Conservation (phyloP, 2,329 filamentous ascomycete species). For the Fusarium poae region DNA sequence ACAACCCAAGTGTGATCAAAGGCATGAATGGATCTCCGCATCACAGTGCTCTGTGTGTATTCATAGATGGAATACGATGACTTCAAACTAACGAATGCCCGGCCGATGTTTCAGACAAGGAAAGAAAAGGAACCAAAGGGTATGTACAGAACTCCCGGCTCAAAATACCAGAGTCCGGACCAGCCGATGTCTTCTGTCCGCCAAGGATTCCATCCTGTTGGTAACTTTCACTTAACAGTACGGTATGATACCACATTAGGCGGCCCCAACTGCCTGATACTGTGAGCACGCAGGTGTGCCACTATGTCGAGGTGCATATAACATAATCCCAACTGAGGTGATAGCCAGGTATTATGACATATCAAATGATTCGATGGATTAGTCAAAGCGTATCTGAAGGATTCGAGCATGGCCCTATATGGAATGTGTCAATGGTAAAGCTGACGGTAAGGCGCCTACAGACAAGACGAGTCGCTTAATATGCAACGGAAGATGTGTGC, state of each 20-base stretch:
- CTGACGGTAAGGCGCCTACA: constrained; percentile 15
- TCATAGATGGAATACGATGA: neutral
- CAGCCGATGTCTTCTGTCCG: neutral
- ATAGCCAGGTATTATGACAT: constrained; percentile 20
- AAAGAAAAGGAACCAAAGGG: neutral
- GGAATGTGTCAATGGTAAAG: constrained; percentile 23
- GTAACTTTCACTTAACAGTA: neutral
- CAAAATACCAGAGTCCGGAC: constrained; percentile 5
- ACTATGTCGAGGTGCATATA: constrained; percentile 19
- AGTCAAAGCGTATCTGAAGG: constrained; percentile 14
- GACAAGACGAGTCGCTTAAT: constrained; percentile 18
- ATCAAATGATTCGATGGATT: constrained; percentile 30
- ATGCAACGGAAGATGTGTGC: constrained; percentile 18
- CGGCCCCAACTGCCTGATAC: constrained; percentile 24
- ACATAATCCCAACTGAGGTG: constrained; percentile 16
- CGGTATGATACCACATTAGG: constrained; percentile 11
- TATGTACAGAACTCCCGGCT: constrained; percentile 3
- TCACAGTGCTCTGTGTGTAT: neutral
- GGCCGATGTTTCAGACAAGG: neutral
- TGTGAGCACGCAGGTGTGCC: constrained; percentile 5
- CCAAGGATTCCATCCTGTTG: constrained; percentile 19
- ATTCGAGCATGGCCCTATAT: constrained; percentile 13
- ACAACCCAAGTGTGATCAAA: neutral
- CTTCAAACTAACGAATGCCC: neutral
- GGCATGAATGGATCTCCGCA: neutral